These are phyloP conservation scores for Auriculariales sp. DNA, from an alignment of 768 basidiomycete species.

Conservation along the genomic window DNA sequence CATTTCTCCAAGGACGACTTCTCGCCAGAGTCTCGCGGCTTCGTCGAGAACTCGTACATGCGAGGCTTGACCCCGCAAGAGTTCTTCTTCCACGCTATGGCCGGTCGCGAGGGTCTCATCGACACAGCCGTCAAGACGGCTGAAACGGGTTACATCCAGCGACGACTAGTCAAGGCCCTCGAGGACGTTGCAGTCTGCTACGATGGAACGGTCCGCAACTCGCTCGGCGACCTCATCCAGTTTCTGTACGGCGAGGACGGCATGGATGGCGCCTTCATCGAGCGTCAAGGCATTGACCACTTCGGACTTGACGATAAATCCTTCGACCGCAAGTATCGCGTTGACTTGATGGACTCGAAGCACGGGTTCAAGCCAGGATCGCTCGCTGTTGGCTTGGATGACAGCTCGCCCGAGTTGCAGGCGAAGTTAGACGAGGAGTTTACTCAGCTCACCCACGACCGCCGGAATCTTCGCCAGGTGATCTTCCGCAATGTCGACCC, in stretches of 20 bases:
- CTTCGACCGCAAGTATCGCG: conserved; percentile 87
- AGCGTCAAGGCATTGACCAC: conserved; percentile 86
- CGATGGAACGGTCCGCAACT: conserved; percentile 95
- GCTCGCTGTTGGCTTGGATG: conserved; percentile 78
- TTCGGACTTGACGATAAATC: conserved; percentile 67
- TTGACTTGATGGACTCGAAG: conserved; percentile 77
- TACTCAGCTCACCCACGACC: conserved; percentile 50
- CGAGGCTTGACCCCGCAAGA: conserved; percentile 94
- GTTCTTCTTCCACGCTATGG: conserved; percentile 99
- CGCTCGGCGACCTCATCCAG: conserved; percentile 88
- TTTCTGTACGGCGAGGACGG: conserved; percentile 98
- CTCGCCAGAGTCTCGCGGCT: conserved; percentile 93
- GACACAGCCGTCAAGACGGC: conserved; percentile 99
- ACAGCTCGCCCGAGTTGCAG: conserved; percentile 73
- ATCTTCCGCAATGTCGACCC: conserved; percentile 70
- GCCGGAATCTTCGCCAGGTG: conserved; percentile 62
- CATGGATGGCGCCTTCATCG: conserved; percentile 96
- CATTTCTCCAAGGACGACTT: conserved; percentile 99
- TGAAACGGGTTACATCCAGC: conserved; percentile 98
- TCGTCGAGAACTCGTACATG: conserved; percentile 97
- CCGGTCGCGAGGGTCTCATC: conserved; percentile 95
- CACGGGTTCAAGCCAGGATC: conserved; percentile 69
- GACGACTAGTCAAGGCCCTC: conserved; percentile 92
- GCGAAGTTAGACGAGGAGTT: conserved; percentile 71
- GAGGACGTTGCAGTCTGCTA: conserved; percentile 97